Percentiles rank a stretch among this genome's conserved stretches.
phyloP scores from a whole-genome alignment of 768 basidiomycete genomes.

The Lactarius pseudohatsudake region DNA sequence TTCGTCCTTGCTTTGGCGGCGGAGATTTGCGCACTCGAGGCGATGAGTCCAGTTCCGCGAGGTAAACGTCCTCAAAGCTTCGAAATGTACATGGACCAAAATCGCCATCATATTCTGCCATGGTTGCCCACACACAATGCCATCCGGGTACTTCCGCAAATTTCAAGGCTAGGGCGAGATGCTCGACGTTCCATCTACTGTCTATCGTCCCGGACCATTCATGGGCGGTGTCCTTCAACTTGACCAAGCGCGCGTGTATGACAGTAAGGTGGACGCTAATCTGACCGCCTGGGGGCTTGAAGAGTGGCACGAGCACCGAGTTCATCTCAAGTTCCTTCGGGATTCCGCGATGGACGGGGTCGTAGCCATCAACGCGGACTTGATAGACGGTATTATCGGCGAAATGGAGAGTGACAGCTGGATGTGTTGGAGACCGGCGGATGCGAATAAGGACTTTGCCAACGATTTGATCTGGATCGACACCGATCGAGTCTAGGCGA shows the following conservation, averaged over 20 bases:
- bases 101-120: conserved; percentile 49
- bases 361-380: conserved; percentile 62
- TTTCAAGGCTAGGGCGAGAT: conserved; percentile 54
- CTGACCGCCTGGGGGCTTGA: conserved; percentile 39
- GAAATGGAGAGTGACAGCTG: conserved; percentile 40
- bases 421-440: conserved; percentile 37
- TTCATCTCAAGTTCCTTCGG: conserved; percentile 62
- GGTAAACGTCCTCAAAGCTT: conserved; percentile 32
- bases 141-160: conserved; percentile 50
- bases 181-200: conserved; percentile 46
- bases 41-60: conserved; percentile 47
- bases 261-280: conserved; percentile 42
- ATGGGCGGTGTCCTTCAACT: conserved; percentile 59
- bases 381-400: conserved; percentile 40
- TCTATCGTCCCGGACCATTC: conserved; percentile 38
- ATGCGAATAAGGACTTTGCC: conserved; percentile 38
- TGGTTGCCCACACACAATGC: conserved; percentile 67
- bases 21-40: conserved; percentile 17
- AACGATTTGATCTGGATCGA: conserved; percentile 36
- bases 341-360: conserved; percentile 53
- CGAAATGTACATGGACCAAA: conserved; percentile 40
- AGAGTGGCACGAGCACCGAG: conserved; percentile 40
- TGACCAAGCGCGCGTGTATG: conserved; percentile 53
- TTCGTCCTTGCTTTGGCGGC: conserved; percentile 9
- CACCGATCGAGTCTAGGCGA: conserved; percentile 31